Evolutionary conservation across 768 basidiomycete species (phyloP).

Genomic region (Agaricus bisporus): DNA sequence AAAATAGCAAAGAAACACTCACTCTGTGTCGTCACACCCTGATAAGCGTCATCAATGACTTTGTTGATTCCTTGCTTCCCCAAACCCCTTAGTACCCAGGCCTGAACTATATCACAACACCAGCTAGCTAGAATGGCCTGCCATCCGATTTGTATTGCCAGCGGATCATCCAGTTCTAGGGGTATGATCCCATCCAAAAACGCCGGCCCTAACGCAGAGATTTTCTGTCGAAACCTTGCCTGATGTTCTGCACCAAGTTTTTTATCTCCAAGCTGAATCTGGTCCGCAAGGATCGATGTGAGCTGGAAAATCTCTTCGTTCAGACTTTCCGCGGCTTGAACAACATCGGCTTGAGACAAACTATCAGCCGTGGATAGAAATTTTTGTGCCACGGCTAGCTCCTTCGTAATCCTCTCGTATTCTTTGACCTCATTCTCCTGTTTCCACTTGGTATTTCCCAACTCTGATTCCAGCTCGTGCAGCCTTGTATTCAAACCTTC

Average conservation of each 20-base stretch:
- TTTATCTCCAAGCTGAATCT: background rate
- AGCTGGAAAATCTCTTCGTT: constrained; percentile 45
- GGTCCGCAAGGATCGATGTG: constrained; percentile 37
- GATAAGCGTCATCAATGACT: background rate
- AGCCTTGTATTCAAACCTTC: background rate
- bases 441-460: constrained; percentile 17
- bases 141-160: constrained; percentile 10
- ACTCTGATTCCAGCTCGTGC: constrained; percentile 9
- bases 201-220: background rate
- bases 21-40: background rate
- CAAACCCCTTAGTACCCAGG: background rate
- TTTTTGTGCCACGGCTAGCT: constrained; percentile 34
- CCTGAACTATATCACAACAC: background rate
- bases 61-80: background rate
- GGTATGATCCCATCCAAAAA: background rate
- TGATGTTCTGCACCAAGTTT: background rate
- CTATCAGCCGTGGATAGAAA: constrained; percentile 39
- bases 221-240: background rate
- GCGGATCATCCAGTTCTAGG: background rate
- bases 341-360: constrained; percentile 38
- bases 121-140: constrained; percentile 1
- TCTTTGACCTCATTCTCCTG: constrained; percentile 19
- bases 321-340: constrained; percentile 30
- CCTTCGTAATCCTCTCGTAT: constrained; percentile 25
- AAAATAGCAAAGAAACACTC: background rate